A percentile compares a stretch with the other conserved stretches of the same genome.
phyloP scores from a whole-genome alignment of 331 rosid species.

The Erythrophleum ivorense region DNA sequence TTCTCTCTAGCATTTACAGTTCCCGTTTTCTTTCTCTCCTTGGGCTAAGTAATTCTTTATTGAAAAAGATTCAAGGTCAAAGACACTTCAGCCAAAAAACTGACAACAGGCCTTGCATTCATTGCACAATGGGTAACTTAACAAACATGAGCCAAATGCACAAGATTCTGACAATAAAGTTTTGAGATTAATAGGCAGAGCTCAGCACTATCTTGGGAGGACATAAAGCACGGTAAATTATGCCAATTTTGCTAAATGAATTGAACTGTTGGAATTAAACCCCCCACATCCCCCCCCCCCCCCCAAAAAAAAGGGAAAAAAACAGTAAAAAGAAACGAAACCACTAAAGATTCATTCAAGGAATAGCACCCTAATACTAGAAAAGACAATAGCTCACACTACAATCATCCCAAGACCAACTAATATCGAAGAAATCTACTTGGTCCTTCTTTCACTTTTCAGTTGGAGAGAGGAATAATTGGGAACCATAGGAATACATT shows the following conservation, averaged over 20 bases:
- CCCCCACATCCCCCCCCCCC: too few species aligned
- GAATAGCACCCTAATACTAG: not conserved
- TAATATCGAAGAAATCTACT: not conserved
- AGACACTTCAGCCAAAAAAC: not conserved
- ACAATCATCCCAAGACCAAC: not conserved
- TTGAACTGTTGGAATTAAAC: not conserved
- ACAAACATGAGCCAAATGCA: not conserved
- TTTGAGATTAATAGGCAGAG: not conserved
- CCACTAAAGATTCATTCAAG: not conserved
- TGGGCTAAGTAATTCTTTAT: not conserved
- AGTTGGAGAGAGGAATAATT: not conserved
- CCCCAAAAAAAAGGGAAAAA: too few species aligned
- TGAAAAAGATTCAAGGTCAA: not conserved
- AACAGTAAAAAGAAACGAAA: not conserved
- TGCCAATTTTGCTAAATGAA: not conserved
- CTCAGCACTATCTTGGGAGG: not conserved
- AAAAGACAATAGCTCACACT: not conserved
- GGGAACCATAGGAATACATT: not conserved
- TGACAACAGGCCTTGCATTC: not conserved
- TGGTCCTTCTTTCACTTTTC: not conserved
- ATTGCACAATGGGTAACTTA: not conserved
- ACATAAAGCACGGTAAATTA: not conserved
- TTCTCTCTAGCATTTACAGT: too few species aligned
- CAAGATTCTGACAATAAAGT: not conserved
- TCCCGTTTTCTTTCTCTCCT: too few species aligned